These are phyloP conservation scores for Penicillium silybi DNA, from an alignment of 495 filamentous ascomycete species.

Conservation along the genomic window DNA sequence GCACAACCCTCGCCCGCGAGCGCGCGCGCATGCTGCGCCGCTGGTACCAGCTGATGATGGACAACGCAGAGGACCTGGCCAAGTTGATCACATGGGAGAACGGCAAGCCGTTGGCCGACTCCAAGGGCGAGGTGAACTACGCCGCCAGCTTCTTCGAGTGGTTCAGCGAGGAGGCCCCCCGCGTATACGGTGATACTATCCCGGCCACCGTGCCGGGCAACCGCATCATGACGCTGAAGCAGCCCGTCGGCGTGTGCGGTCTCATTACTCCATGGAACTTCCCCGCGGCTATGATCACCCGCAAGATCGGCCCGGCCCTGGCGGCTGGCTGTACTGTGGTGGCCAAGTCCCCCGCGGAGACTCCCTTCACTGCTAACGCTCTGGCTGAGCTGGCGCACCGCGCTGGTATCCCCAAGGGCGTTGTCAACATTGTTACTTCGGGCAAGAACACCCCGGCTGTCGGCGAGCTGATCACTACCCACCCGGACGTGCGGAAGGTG, in stretches of 20 bases:
- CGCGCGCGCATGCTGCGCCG: constrained; percentile 76
- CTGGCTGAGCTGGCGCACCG: constrained; percentile 77
- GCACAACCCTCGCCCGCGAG: constrained; percentile 71
- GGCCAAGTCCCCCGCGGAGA: constrained; percentile 79
- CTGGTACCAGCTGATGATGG: constrained; percentile 88
- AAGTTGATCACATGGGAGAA: constrained; percentile 85
- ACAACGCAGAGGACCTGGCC: constrained; percentile 83
- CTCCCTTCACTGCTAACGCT: constrained; percentile 78
- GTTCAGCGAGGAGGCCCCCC: constrained; percentile 73
- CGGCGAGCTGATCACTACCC: constrained; percentile 67
- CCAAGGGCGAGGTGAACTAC: constrained; percentile 68
- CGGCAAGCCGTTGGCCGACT: constrained; percentile 68
- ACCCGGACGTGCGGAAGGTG: constrained; percentile 71
- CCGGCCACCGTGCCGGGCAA: constrained; percentile 64
- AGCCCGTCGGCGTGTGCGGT: constrained; percentile 91
- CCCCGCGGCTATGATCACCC: constrained; percentile 87
- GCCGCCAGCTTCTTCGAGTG: constrained; percentile 74
- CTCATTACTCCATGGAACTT: constrained; percentile 98
- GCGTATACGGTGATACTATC: constrained; percentile 71
- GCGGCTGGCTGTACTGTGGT: constrained; percentile 84
- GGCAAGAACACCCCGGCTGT: constrained; percentile 67
- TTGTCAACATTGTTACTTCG: constrained; percentile 77
- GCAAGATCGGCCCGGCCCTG: constrained; percentile 82
- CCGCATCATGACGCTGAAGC: constrained; percentile 72
- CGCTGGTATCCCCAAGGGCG: constrained; percentile 80